Percentiles rank a stretch among this genome's conserved stretches.
These are phyloP conservation scores for Trametopsis cervina DNA, from an alignment of 768 basidiomycete species.

Conservation along the genomic window DNA sequence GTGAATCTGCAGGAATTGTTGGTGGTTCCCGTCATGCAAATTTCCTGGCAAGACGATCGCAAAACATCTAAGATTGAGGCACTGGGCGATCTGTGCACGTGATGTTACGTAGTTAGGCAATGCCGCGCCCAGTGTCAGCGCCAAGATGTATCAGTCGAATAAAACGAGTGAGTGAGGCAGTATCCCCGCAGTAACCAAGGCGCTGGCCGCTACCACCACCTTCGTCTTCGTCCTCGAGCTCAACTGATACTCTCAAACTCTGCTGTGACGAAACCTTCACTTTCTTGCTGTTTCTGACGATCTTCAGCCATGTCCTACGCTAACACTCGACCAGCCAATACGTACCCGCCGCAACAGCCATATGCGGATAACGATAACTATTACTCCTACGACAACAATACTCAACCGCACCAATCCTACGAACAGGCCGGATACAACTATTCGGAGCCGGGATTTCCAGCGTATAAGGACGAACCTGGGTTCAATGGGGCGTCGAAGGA, in stretches of 20 bases:
- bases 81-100: not conserved
- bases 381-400: slow-evolving; percentile 37
- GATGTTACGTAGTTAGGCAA: slow-evolving; percentile 1
- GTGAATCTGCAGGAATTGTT: not conserved
- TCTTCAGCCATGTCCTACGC: slow-evolving; percentile 37
- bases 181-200: slow-evolving; percentile 10
- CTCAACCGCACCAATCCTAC: slow-evolving; percentile 44
- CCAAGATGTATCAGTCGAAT: not conserved
- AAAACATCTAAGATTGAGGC: not conserved
- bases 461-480: slow-evolving; percentile 23
- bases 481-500: slow-evolving; percentile 8
- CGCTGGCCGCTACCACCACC: slow-evolving; percentile 15
- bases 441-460: slow-evolving; percentile 9
- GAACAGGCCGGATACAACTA: slow-evolving; percentile 36
- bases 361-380: slow-evolving; percentile 22
- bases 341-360: slow-evolving; percentile 9
- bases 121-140: not conserved
- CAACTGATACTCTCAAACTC: not conserved
- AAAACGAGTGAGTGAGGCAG: slow-evolving; percentile 2
- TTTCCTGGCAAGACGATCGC: not conserved
- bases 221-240: not conserved
- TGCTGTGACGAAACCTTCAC: not conserved
- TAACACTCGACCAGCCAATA: too few species aligned
- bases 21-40: too few species aligned
- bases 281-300: too few species aligned